These are phyloP conservation scores for Fraxinus xanthoxyloides DNA, from an alignment of 305 asterid genomes.

Conservation along the genomic window DNA sequence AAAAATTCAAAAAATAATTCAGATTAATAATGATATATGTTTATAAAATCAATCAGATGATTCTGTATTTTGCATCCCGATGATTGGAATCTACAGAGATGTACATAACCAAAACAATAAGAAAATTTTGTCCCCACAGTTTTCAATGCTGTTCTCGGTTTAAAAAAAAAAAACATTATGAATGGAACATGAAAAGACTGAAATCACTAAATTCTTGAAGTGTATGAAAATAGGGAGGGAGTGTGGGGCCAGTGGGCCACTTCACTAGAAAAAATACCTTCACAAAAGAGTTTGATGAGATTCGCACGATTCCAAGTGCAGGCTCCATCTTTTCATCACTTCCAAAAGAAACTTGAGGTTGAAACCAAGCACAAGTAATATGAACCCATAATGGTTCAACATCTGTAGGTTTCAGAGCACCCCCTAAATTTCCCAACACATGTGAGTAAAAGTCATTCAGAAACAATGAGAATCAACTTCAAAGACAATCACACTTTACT, in stretches of 20 bases:
- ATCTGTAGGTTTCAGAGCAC: slow-evolving; percentile 95
- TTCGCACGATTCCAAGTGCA: slow-evolving; percentile 86
- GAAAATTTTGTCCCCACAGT: slow-evolving; percentile 5
- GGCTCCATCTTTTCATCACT: slow-evolving; percentile 97
- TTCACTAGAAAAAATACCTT: slow-evolving; percentile 51
- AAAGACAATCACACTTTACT: not conserved
- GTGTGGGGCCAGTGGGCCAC: not conserved
- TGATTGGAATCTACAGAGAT: not conserved
- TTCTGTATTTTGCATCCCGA: not conserved
- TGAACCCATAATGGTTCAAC: slow-evolving; percentile 90
- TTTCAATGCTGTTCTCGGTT: not conserved
- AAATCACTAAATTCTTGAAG: not conserved
- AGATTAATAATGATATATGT: not conserved
- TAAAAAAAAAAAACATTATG: not conserved
- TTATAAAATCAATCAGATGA: not conserved
- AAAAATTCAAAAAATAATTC: slow-evolving; percentile 17
- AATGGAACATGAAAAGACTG: slow-evolving; percentile 1
- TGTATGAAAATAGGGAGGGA: not conserved
- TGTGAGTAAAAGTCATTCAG: not conserved
- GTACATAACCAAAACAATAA: not conserved
- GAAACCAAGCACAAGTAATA: slow-evolving; percentile 99
- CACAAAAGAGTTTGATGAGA: slow-evolving; percentile 85
- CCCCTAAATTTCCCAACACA: slow-evolving; percentile 55
- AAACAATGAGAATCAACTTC: slow-evolving; percentile 1
- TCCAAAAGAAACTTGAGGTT: slow-evolving; percentile 93